Evolutionary conservation across 768 basidiomycete species (phyloP).

Genomic region (Lactarius sp.): DNA sequence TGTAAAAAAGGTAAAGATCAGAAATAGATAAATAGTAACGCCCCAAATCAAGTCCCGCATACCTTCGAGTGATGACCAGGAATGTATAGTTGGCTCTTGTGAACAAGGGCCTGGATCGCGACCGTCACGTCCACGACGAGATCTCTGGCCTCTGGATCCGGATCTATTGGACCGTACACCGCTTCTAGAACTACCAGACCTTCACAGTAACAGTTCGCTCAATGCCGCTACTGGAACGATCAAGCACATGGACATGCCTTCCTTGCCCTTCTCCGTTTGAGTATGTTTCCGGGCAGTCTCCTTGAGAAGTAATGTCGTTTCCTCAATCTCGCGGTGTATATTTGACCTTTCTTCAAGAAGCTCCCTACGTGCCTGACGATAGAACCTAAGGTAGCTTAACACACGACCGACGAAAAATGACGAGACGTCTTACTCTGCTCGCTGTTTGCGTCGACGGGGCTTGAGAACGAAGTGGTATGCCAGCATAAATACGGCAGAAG

Average conservation of each 20-base stretch:
- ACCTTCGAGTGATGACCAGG: conserved; percentile 76
- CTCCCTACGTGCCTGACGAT: conserved; percentile 58
- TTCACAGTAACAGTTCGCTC: conserved; percentile 30
- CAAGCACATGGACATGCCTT: conserved; percentile 44
- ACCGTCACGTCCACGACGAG: conserved; percentile 73
- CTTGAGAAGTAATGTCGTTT: conserved; percentile 56
- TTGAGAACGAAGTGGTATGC: conserved; percentile 55
- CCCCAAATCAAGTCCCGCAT: conserved; percentile 25
- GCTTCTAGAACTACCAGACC: conserved; percentile 77
- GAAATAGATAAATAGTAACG: background rate
- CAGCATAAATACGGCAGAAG: conserved; percentile 48
- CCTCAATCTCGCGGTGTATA: conserved; percentile 56
- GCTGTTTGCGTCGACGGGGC: conserved; percentile 49
- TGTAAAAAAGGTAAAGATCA: conserved; percentile 5
- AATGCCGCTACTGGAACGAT: conserved; percentile 10
- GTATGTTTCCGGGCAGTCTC: conserved; percentile 62
- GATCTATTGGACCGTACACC: conserved; percentile 55
- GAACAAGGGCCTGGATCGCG: conserved; percentile 76
- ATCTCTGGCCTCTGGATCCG: conserved; percentile 33
- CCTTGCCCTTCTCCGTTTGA: conserved; percentile 57
- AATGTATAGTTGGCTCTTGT: conserved; percentile 72
- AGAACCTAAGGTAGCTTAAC: conserved; percentile 44
- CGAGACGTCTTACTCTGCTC: conserved; percentile 44
- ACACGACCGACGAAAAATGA: conserved; percentile 13
- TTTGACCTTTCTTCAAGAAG: conserved; percentile 62